Conservation (phyloP, 495 filamentous ascomycete genomes). For the Thermochaetoides thermophila region DNA sequence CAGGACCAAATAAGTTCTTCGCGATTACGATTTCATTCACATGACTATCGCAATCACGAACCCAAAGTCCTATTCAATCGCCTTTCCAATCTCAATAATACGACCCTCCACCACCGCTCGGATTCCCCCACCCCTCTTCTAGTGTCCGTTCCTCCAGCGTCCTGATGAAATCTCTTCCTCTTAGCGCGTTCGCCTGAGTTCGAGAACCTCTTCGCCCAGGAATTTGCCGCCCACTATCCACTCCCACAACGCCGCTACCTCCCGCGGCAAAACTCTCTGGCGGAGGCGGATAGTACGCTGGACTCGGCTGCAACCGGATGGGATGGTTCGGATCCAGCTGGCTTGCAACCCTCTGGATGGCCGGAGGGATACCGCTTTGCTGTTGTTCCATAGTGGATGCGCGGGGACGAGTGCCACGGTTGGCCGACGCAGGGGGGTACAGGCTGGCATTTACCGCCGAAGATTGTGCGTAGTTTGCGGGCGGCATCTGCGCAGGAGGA, state of each 20-base stretch:
- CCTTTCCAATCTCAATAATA: constrained; percentile 31
- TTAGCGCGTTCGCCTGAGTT: constrained; percentile 55
- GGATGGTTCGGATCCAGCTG: constrained; percentile 92
- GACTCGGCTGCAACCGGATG: constrained; percentile 87
- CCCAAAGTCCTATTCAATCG: too few species aligned
- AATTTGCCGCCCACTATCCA: neutral
- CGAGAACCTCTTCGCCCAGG: neutral
- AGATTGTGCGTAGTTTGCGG: constrained; percentile 48
- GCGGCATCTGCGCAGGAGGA: constrained; percentile 56
- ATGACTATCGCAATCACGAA: too few species aligned
- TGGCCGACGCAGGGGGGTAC: constrained; percentile 72
- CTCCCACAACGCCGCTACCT: constrained; percentile 28
- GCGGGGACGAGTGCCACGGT: constrained; percentile 64
- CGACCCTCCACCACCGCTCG: neutral
- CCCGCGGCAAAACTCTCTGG: constrained; percentile 59
- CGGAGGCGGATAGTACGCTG: constrained; percentile 95
- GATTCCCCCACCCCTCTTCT: constrained; percentile 2
- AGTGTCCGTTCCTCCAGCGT: neutral
- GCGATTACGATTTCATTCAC: too few species aligned
- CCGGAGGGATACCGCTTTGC: constrained; percentile 75
- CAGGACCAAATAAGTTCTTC: too few species aligned
- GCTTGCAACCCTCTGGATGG: constrained; percentile 91
- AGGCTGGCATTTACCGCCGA: constrained; percentile 45
- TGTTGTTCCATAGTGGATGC: constrained; percentile 94
- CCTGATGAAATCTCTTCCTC: constrained; percentile 21